Percentiles rank a stretch among this genome's conserved stretches.
These are phyloP conservation scores for Neopestalotiopsis sp. DNA, from an alignment of 2,329 filamentous ascomycete genomes.

Conservation along the genomic window DNA sequence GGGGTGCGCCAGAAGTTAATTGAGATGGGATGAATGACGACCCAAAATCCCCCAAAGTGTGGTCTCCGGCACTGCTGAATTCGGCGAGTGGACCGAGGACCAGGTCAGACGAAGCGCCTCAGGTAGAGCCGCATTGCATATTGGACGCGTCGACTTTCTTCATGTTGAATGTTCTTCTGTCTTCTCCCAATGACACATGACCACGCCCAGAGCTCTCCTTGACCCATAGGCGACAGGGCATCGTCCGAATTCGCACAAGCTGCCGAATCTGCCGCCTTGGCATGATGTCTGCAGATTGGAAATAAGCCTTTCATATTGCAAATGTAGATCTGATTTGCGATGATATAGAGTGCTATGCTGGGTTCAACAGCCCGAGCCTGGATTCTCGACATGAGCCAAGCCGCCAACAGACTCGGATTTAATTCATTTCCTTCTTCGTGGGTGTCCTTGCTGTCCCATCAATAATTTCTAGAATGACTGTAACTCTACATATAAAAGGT, in stretches of 20 bases:
- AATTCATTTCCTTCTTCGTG: not conserved
- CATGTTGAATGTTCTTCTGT: too few relatives aligned
- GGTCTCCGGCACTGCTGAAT: not conserved
- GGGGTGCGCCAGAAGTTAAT: not conserved
- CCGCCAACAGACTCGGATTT: not conserved
- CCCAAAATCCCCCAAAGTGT: not conserved
- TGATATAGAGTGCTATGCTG: not conserved
- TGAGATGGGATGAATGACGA: not conserved
- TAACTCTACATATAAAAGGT: not conserved
- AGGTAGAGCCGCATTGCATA: not conserved
- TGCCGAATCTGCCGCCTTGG: slow-evolving; percentile 8
- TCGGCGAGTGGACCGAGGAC: not conserved
- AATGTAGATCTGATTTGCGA: not conserved
- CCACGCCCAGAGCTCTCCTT: not conserved
- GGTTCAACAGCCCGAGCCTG: not conserved
- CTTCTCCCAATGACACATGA: not conserved
- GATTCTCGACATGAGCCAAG: not conserved
- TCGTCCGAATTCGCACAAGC: not conserved
- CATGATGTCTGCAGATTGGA: not conserved
- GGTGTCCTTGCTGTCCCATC: not conserved
- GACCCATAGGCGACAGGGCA: not conserved
- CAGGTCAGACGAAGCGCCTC: not conserved
- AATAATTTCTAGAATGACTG: slow-evolving; percentile 10
- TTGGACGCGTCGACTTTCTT: too few relatives aligned
- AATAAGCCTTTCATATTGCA: slow-evolving; percentile 2